phyloP scores from a whole-genome alignment of 1,139 yeast genomes.

The Scheffersomyces illinoinensis region DNA sequence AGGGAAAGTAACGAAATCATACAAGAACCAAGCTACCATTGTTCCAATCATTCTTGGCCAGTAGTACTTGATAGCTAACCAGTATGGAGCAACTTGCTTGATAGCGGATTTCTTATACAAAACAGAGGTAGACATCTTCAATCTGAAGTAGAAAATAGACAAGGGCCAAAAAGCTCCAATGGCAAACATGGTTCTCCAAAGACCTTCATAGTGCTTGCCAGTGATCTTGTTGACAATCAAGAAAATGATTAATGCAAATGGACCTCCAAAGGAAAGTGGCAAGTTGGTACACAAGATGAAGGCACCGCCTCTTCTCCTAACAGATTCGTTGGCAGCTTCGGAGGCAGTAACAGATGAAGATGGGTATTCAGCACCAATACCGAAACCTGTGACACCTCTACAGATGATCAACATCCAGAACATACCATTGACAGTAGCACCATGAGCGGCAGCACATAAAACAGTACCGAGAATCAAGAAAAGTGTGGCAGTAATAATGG shows the following conservation, averaged over 20 bases:
- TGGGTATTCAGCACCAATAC: slow-evolving; percentile 79
- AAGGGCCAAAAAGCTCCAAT: slow-evolving; percentile 77
- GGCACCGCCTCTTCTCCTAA: slow-evolving; percentile 61
- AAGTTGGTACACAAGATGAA: slow-evolving; percentile 69
- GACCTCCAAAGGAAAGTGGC: slow-evolving; percentile 75
- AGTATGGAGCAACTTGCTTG: slow-evolving; percentile 51
- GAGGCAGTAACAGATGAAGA: slow-evolving; percentile 69
- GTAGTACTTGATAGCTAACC: slow-evolving; percentile 52
- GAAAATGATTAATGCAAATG: slow-evolving; percentile 68
- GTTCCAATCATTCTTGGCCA: slow-evolving; percentile 59
- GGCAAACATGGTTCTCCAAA: slow-evolving; percentile 78
- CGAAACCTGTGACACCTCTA: slow-evolving; percentile 72
- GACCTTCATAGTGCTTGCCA: slow-evolving; percentile 49
- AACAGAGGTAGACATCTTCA: slow-evolving; percentile 67
- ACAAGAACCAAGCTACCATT: slow-evolving; percentile 62
- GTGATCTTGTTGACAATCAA: slow-evolving; percentile 66
- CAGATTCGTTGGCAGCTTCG: slow-evolving; percentile 69
- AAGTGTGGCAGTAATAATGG: slow-evolving; percentile 54
- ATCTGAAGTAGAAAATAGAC: slow-evolving; percentile 68
- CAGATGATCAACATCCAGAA: slow-evolving; percentile 74
- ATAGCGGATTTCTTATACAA: slow-evolving; percentile 56
- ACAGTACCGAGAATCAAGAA: slow-evolving; percentile 57
- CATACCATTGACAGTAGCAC: slow-evolving; percentile 51
- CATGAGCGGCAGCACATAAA: slow-evolving; percentile 60
- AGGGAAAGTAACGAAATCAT: slow-evolving; percentile 66